phyloP scores from a whole-genome alignment of 139 green algal genomes.

The Ostreobium quekettii region DNA sequence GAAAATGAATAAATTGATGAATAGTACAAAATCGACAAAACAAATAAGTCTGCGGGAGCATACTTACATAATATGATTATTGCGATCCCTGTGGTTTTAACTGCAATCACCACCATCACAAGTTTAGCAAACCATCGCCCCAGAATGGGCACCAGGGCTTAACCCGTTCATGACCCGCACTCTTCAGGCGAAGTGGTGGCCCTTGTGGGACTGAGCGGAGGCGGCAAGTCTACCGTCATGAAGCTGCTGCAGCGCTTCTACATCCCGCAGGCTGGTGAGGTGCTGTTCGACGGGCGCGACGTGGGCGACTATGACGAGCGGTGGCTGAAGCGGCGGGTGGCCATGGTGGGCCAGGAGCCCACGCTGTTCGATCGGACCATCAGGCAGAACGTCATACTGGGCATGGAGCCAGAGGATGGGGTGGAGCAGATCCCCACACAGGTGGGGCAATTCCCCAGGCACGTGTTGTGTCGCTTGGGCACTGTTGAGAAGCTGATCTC shows the following conservation, averaged over 20 bases:
- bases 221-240: conserved; percentile 86
- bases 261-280: conserved; percentile 37
- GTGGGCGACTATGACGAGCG: conserved; percentile 39
- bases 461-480: too few species aligned
- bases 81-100: too few species aligned
- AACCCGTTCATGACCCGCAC: too few species aligned
- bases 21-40: too few species aligned
- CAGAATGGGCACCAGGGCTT: too few species aligned
- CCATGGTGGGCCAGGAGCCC: conserved; percentile 45
- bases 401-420: too few species aligned
- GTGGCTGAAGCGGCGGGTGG: conserved; percentile 59
- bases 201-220: conserved; percentile 85
- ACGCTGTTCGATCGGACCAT: conserved; percentile 37
- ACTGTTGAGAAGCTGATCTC: too few species aligned
- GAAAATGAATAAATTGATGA: too few species aligned
- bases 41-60: too few species aligned
- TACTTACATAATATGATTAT: too few species aligned
- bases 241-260: conserved; percentile 84
- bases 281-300: conserved; percentile 68
- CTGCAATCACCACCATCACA: too few species aligned
- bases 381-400: conserved; percentile 29
- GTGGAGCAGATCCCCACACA: not conserved
- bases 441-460: not conserved
- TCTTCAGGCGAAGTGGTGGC: conserved; percentile 45
- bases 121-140: too few species aligned